Conservation (phyloP, 805 yeast species). For the Candida hispaniensis region DNA sequence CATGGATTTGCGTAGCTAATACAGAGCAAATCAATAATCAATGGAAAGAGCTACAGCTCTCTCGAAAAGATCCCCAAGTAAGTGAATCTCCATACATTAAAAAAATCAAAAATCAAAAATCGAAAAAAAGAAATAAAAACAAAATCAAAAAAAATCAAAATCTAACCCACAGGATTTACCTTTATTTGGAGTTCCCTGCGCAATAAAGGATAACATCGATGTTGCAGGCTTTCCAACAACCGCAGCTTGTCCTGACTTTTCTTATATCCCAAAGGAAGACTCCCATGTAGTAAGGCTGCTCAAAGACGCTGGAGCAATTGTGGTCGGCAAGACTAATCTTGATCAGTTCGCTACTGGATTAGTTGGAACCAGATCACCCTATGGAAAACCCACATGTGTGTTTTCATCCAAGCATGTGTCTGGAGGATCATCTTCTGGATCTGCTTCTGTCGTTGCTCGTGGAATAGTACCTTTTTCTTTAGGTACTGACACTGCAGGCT, state of each 20-base stretch:
- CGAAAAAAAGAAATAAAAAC: not conserved
- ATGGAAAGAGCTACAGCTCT: conserved; percentile 15
- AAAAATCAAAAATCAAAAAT: no score
- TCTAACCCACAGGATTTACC: conserved; percentile 31
- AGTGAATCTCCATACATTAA: not conserved
- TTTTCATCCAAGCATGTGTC: conserved; percentile 69
- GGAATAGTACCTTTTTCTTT: conserved; percentile 82
- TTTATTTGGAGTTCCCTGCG: conserved; percentile 89
- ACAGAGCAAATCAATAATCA: conserved; percentile 38
- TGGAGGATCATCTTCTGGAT: conserved; percentile 95
- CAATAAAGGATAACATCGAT: conserved; percentile 91
- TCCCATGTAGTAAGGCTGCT: conserved; percentile 65
- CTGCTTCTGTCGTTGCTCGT: conserved; percentile 82
- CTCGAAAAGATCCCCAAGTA: conserved; percentile 8
- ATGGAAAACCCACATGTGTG: conserved; percentile 77
- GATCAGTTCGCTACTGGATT: conserved; percentile 98
- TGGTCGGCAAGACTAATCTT: conserved; percentile 86
- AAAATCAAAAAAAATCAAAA: not conserved
- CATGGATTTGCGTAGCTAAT: conserved; percentile 80
- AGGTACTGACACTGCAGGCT: conserved; percentile 97
- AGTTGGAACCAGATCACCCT: conserved; percentile 92
- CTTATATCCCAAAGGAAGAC: conserved; percentile 58
- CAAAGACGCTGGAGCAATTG: conserved; percentile 82
- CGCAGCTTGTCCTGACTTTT: conserved; percentile 87
- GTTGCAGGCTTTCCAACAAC: conserved; percentile 75